Conservation (phyloP, 805 yeast genomes). For the Cyberlindnera mrakii region DNA sequence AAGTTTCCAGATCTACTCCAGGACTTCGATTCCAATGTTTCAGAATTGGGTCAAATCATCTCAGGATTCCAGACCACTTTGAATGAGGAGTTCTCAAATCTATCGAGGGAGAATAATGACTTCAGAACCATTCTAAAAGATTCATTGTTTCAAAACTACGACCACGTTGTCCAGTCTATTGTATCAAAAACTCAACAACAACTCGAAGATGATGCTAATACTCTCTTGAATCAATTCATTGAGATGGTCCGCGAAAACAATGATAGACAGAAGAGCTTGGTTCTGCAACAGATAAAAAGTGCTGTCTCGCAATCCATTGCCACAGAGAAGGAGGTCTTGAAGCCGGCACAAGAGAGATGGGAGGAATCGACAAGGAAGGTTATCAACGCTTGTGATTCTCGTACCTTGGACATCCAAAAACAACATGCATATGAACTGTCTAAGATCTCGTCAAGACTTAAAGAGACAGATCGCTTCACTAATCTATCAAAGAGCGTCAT, state of each 20-base stretch:
- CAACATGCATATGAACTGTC: constrained; percentile 9
- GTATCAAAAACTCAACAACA: constrained; percentile 9
- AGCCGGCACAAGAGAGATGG: constrained; percentile 15
- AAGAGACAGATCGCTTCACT: constrained; percentile 14
- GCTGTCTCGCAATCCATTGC: constrained; percentile 15
- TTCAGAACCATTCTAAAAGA: constrained; percentile 17
- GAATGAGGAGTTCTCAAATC: constrained; percentile 15
- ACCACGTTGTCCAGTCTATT: constrained; percentile 11
- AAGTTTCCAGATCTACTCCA: constrained; percentile 19
- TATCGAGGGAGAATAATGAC: constrained; percentile 22
- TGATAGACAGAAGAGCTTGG: constrained; percentile 13
- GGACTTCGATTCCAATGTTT: constrained; percentile 13
- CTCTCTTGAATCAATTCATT: constrained; percentile 14
- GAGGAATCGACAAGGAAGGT: constrained; percentile 16
- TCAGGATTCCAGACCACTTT: constrained; percentile 8
- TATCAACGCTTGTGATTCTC: constrained; percentile 17
- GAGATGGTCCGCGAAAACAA: constrained; percentile 16
- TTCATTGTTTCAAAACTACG: constrained; percentile 20
- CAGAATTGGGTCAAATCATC: constrained; percentile 7
- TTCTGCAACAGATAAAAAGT: constrained; percentile 8
- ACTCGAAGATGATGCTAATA: constrained; percentile 18
- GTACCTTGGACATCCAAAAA: constrained; percentile 5
- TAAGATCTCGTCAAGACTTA: constrained; percentile 5
- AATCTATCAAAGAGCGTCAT: constrained; percentile 9
- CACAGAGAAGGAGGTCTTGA: constrained; percentile 13